These are phyloP conservation scores for Mycotypha africana DNA, from an alignment of 371 early-diverging fungal genomes.

Conservation along the genomic window DNA sequence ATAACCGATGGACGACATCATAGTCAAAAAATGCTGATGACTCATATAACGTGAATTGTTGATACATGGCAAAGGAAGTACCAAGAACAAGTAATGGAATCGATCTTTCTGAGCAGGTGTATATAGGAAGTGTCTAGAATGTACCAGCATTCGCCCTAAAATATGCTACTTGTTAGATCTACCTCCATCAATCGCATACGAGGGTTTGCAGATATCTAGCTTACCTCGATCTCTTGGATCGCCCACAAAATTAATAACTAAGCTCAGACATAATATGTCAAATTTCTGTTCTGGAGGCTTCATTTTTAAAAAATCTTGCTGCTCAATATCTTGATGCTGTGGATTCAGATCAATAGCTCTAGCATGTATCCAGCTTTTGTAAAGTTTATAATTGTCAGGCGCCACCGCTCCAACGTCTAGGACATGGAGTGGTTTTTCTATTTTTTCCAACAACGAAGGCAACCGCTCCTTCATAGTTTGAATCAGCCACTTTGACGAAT, in stretches of 20 bases:
- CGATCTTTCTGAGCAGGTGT: slow-evolving; percentile 6
- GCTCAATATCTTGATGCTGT: slow-evolving; percentile 61
- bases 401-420: slow-evolving; percentile 89
- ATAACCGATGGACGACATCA: slow-evolving; percentile 63
- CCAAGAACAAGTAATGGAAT: slow-evolving; percentile 66
- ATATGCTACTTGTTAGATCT: too few relatives aligned
- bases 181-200: too few relatives aligned
- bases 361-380: slow-evolving; percentile 62
- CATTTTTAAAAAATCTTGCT: slow-evolving; percentile 79
- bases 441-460: neutral
- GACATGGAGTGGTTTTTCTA: slow-evolving; percentile 38
- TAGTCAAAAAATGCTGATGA: slow-evolving; percentile 58
- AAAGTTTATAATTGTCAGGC: slow-evolving; percentile 67
- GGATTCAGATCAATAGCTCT: slow-evolving; percentile 85
- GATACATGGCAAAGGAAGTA: slow-evolving; percentile 80
- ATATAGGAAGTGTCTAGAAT: slow-evolving; percentile 39
- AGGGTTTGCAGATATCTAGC: neutral
- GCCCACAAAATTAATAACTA: slow-evolving; percentile 90
- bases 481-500: slow-evolving; percentile 81
- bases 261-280: slow-evolving; percentile 76
- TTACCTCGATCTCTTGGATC: slow-evolving; percentile 72
- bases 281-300: slow-evolving; percentile 38
- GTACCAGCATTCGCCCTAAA: slow-evolving; percentile 42
- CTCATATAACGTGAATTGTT: slow-evolving; percentile 82
- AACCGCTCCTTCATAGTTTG: slow-evolving; percentile 32